Conservation (phyloP, 441 rosid genomes). For the Flueggea neowawraea region DNA sequence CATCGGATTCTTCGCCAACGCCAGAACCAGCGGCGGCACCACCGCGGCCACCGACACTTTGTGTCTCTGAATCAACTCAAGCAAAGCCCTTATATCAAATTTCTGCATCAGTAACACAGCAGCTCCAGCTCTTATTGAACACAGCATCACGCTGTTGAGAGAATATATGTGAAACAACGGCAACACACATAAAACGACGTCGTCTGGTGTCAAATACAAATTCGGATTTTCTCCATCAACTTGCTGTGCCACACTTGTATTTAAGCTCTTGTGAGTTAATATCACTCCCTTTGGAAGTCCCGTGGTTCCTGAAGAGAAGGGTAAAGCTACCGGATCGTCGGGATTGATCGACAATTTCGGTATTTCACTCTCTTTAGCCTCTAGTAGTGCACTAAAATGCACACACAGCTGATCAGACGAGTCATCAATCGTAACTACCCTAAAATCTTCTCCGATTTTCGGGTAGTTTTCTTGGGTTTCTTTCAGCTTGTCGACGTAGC, state of each 20-base stretch:
- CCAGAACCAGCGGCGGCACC: conserved; percentile 86
- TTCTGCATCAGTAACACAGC: conserved; percentile 81
- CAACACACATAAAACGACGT: conserved; percentile 72
- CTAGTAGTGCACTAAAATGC: conserved; percentile 46
- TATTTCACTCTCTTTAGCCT: conserved; percentile 32
- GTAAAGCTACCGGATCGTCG: conserved; percentile 71
- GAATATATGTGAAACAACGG: conserved; percentile 88
- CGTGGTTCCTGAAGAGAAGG: conserved; percentile 89
- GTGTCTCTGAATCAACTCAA: conserved; percentile 69
- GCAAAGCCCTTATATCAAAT: conserved; percentile 65
- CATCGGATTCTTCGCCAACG: conserved; percentile 70
- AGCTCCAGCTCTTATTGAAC: conserved; percentile 67
- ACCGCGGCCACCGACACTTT: conserved; percentile 75
- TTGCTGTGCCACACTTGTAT: conserved; percentile 89
- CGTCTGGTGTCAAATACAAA: conserved; percentile 46
- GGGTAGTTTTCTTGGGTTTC: conserved; percentile 9
- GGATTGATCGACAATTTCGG: conserved; percentile 32
- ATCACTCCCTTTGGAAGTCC: conserved; percentile 90
- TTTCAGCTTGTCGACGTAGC: conserved; percentile 56
- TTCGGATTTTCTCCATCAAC: conserved; percentile 95
- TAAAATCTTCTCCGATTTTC: conserved; percentile 38
- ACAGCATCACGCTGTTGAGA: conserved; percentile 64
- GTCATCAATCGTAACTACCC: conserved; percentile 55
- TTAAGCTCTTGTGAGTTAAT: conserved; percentile 69
- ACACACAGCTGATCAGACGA: conserved; percentile 63